Evolutionary conservation across 345 rosid species (phyloP).

Genomic region (Rhodamnia rubescens): DNA sequence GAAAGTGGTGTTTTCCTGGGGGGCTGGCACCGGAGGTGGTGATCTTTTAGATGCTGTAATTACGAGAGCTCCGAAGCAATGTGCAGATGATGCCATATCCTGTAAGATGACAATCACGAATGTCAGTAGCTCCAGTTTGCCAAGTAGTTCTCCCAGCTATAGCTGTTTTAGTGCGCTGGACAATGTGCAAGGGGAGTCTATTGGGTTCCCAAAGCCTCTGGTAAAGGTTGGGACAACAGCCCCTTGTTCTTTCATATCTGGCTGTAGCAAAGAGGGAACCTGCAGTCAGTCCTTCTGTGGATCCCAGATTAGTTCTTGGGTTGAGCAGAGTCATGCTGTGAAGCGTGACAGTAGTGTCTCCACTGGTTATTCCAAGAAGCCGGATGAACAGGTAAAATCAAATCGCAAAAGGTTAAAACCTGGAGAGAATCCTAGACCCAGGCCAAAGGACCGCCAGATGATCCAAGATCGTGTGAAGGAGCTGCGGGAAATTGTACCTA

Average conservation of each 20-base stretch:
- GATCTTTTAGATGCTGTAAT: conserved; percentile 95
- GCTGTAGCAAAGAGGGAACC: conserved; percentile 32
- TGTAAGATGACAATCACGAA: conserved; percentile 64
- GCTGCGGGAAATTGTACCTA: conserved; percentile 93
- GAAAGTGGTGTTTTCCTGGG: conserved; percentile 13
- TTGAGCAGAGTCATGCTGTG: conserved; percentile 51
- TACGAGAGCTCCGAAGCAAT: conserved; percentile 61
- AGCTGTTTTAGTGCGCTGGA: conserved; percentile 14
- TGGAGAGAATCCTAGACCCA: conserved; percentile 90
- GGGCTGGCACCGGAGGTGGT: conserved; percentile 24
- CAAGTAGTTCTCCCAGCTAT: conserved; percentile 24
- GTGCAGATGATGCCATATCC: conserved; percentile 58
- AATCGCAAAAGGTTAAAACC: conserved; percentile 81
- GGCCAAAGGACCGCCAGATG: conserved; percentile 99
- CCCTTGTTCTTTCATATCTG: conserved; percentile 30
- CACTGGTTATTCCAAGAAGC: conserved; percentile 59
- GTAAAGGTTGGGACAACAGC: conserved; percentile 25
- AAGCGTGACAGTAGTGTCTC: conserved; percentile 43
- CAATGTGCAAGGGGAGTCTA: conserved; percentile 17
- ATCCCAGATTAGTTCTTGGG: conserved; percentile 86
- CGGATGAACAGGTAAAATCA: conserved; percentile 47
- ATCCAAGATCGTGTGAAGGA: conserved; percentile 98
- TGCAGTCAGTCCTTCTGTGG: conserved; percentile 50
- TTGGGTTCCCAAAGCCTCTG: conserved; percentile 21
- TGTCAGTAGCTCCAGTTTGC: conserved; percentile 45